Conservation (phyloP, 1,284 basidiomycete species). For the Rhodotorula sp. region DNA sequence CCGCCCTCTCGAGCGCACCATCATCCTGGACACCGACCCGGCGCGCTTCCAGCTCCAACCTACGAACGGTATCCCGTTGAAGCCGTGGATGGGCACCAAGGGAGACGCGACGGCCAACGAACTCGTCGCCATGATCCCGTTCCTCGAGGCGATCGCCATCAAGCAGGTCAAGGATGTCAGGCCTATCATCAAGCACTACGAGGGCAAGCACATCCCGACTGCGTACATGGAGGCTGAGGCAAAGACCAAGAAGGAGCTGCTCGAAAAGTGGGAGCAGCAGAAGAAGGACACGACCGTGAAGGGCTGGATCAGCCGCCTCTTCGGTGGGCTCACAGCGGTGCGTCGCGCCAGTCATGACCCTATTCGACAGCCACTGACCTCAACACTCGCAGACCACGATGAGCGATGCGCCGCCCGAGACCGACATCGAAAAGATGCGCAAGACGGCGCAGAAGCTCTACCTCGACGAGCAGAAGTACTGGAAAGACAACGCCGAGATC, state of each 20-base stretch:
- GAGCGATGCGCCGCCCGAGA: slow-evolving; percentile 52
- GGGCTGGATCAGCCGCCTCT: slow-evolving; percentile 59
- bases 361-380: background rate
- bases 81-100: slow-evolving; percentile 84
- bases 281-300: slow-evolving; percentile 47
- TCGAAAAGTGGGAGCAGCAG: slow-evolving; percentile 78
- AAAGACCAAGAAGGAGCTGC: slow-evolving; percentile 69
- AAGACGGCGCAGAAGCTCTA: slow-evolving; percentile 81
- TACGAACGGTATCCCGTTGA: slow-evolving; percentile 82
- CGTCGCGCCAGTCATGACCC: slow-evolving; percentile 33
- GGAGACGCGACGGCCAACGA: slow-evolving; percentile 55
- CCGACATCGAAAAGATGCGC: slow-evolving; percentile 87
- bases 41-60: slow-evolving; percentile 78
- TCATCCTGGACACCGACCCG: slow-evolving; percentile 80
- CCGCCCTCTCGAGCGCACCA: slow-evolving; percentile 85
- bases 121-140: slow-evolving; percentile 86
- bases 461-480: slow-evolving; percentile 82
- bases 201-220: slow-evolving; percentile 79
- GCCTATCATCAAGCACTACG: slow-evolving; percentile 78
- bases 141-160: slow-evolving; percentile 69
- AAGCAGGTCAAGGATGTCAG: slow-evolving; percentile 67
- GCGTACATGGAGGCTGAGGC: slow-evolving; percentile 87
- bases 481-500: slow-evolving; percentile 73
- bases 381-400: slow-evolving; percentile 7
- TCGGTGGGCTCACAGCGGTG: slow-evolving; percentile 56